phyloP scores from a whole-genome alignment of 768 basidiomycete species.

The Pisolithus microcarpus region DNA sequence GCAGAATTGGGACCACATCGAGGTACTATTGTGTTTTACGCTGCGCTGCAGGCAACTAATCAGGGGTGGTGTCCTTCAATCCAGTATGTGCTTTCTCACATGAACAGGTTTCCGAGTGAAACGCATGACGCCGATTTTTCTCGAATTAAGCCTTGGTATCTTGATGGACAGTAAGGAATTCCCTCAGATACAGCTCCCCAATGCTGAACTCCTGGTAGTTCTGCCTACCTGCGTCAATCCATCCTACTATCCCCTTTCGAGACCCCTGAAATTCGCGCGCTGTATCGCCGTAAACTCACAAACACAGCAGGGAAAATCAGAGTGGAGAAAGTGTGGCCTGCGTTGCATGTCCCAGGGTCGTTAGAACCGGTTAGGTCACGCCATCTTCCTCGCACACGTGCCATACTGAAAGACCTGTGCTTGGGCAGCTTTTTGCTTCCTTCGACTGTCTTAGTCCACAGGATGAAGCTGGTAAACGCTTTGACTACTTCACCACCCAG shows the following conservation, averaged over 20 bases:
- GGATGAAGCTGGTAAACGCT: conserved; percentile 82
- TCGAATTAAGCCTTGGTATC: conserved; percentile 95
- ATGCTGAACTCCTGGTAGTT: conserved; percentile 36
- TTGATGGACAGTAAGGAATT: conserved; percentile 78
- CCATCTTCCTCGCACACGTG: not conserved
- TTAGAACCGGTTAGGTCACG: conserved; percentile 60
- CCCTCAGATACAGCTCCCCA: not conserved
- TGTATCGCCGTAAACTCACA: conserved; percentile 68
- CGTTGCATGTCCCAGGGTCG: conserved; percentile 75
- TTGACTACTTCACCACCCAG: conserved; percentile 82
- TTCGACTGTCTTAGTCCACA: conserved; percentile 67
- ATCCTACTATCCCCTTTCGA: conserved; percentile 84
- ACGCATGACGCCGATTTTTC: conserved; percentile 95
- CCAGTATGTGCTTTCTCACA: conserved; percentile 76
- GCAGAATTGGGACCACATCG: conserved; percentile 99
- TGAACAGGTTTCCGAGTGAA: conserved; percentile 89
- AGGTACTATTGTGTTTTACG: conserved; percentile 43
- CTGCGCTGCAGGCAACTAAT: not conserved
- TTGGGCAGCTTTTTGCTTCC: conserved; percentile 54
- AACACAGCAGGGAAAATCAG: conserved; percentile 84
- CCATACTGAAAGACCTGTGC: not conserved
- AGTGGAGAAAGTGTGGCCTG: conserved; percentile 59
- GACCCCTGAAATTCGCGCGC: conserved; percentile 75
- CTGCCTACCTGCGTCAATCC: conserved; percentile 82
- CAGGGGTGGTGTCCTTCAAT: not conserved